Evolutionary conservation across 176 grass and related monocot species (phyloP), one percentile per base, ranked within the genome.

Genomic region (Zizania latifolia): DNA sequence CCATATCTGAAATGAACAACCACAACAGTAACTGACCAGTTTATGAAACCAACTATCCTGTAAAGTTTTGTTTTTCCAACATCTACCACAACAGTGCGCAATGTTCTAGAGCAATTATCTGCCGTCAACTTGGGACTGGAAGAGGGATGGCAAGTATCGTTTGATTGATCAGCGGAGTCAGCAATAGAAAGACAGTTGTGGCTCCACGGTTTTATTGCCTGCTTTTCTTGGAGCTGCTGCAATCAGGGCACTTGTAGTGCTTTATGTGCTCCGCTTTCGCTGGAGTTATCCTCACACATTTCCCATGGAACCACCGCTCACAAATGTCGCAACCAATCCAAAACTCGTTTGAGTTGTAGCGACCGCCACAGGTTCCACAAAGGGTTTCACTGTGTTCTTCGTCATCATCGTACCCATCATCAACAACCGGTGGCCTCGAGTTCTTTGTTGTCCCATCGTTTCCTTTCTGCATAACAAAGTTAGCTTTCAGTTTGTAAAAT

Each of bases 291-390:
- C 69, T 85, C 61, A 92, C 89, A 0, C 89, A 92, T 59, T 92
- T 92, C 24, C 89, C 89, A 0, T 92, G 89, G 78, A 88, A 92
- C 89, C 89, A 92, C 71, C 85, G 66, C 70, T 92, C 89, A 7
- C 89, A 92, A 65, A 78, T 73, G 65, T 92, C 89, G 15, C 89
- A 92, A 26, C 74, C 86, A 0, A 92, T 92, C 89, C 89, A 92
- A 32, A 88, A 92, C 60, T 92, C 89, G 1, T n/a, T 84, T 0
- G 76, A 45, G 39, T 85, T 88, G 66, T 92, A 92, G 67, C 55
- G 56, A 17, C 85, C 78, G 0, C 85, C 79, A 3, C 89, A 92
- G 9, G 58, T 61, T 15, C 89, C 89, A 24, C 89, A 92, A 0
- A 84, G 81, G 43, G 89, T 85, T 73, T 92, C 89, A 0, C 78